A percentile compares a stretch with the other conserved stretches of the same genome.
These are phyloP conservation scores for Fremontodendron californicum DNA, from an alignment of 345 rosid genomes.

Conservation along the genomic window DNA sequence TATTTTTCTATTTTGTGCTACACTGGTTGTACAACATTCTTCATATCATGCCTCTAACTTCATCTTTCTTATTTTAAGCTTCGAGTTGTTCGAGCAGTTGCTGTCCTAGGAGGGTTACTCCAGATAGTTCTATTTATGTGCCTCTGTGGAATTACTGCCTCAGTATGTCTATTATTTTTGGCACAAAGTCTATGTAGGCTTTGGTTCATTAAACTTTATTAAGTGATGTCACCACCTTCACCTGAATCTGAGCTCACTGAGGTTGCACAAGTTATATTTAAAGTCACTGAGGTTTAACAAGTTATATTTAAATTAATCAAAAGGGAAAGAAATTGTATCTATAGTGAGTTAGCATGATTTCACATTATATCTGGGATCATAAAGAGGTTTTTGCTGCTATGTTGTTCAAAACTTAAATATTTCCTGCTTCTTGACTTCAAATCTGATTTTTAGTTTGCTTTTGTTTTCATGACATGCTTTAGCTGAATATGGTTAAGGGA, in stretches of 20 bases:
- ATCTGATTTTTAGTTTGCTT: neutral
- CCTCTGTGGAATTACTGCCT: constrained; percentile 74
- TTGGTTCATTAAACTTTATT: constrained; percentile 2
- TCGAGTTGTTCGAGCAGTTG: constrained; percentile 89
- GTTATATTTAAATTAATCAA: neutral
- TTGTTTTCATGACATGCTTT: neutral
- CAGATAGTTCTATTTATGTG: constrained; percentile 89
- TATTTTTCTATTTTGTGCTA: neutral
- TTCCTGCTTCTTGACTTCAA: neutral
- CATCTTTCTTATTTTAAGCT: constrained; percentile 47
- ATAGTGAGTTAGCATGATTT: neutral
- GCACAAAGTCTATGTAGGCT: neutral
- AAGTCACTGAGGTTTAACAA: neutral
- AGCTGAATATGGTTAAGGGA: neutral
- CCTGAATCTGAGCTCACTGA: neutral
- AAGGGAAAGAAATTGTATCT: neutral
- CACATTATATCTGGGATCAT: neutral
- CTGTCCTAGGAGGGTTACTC: constrained; percentile 83
- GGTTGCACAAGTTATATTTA: neutral
- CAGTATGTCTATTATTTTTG: constrained; percentile 41
- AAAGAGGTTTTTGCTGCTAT: neutral
- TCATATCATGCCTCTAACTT: neutral
- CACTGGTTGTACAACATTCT: neutral
- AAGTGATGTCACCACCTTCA: neutral
- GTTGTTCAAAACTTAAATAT: neutral